Evolutionary conservation across 1,139 yeast species (phyloP).

Genomic region (Geotrichum restrictum): DNA sequence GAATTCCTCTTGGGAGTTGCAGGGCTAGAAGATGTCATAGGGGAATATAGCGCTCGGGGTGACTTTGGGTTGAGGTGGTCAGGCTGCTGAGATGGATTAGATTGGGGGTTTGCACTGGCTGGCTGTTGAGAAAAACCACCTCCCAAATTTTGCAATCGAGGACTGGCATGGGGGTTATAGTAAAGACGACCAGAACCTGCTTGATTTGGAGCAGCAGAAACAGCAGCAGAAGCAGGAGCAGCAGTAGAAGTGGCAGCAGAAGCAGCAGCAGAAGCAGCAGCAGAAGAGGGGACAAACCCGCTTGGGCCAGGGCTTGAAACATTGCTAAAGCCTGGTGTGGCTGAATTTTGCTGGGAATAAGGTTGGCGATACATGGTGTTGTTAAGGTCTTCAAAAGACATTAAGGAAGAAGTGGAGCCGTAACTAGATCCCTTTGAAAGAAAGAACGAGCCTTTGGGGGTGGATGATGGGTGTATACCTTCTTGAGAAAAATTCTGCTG

Average conservation of each 20-base stretch:
- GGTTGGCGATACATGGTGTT: conserved; percentile 12
- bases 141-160: conserved; percentile 26
- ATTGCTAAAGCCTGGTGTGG: conserved; percentile 2
- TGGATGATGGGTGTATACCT: not conserved
- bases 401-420: conserved; percentile 21
- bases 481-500: too few species aligned
- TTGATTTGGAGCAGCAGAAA: not conserved
- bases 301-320: conserved; percentile 1
- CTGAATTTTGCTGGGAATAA: conserved; percentile 14
- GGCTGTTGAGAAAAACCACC: not conserved
- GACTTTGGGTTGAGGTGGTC: not conserved
- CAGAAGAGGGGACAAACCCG: conserved; percentile 4
- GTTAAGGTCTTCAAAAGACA: conserved; percentile 20
- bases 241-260: not conserved
- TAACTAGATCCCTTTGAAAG: conserved; percentile 3
- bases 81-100: not conserved
- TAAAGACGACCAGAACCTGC: conserved; percentile 4
- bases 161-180: conserved; percentile 18
- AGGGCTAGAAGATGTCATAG: conserved; percentile 5
- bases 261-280: conserved; percentile 4
- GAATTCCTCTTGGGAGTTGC: conserved; percentile 9
- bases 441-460: not conserved
- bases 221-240: conserved; percentile 5
- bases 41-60: conserved; percentile 5
- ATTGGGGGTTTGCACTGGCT: not conserved